Evolutionary conservation across 129 eudicot species (phyloP).

Genomic region (Escallonia herrerae): DNA sequence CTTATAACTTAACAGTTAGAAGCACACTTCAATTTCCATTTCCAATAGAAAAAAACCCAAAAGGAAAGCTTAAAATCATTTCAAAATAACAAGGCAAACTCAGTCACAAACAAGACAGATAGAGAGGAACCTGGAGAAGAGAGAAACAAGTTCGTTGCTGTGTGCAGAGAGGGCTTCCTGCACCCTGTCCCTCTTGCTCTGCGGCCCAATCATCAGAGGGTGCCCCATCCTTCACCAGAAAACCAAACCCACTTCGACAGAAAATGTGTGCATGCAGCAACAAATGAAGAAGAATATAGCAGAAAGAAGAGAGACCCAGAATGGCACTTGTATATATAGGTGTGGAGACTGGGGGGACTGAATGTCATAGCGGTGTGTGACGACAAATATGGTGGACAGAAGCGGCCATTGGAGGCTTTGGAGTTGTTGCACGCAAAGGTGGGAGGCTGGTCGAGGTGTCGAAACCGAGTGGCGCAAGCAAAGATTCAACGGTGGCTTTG

Average conservation of each 20-base stretch:
- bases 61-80: not conserved
- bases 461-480: too few species aligned
- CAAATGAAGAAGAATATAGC: not conserved
- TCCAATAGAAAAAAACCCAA: not conserved
- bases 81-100: not conserved
- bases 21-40: too few species aligned
- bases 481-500: too few species aligned
- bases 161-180: slow-evolving; percentile 13
- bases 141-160: slow-evolving; percentile 12
- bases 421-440: too few species aligned
- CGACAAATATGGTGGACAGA: too few species aligned
- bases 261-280: not conserved
- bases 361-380: too few species aligned
- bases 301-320: not conserved
- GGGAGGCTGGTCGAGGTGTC: too few species aligned
- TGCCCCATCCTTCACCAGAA: slow-evolving; percentile 2
- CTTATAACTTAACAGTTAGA: not conserved
- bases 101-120: not conserved
- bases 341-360: not conserved
- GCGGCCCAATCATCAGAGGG: slow-evolving; percentile 7
- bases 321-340: not conserved
- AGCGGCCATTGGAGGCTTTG: too few species aligned
- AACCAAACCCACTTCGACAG: not conserved
- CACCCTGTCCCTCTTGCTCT: slow-evolving; percentile 15
- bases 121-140: slow-evolving; percentile 4